These are phyloP conservation scores for Botrytis byssoidea DNA, from an alignment of 2,329 filamentous ascomycete genomes.

Conservation along the genomic window DNA sequence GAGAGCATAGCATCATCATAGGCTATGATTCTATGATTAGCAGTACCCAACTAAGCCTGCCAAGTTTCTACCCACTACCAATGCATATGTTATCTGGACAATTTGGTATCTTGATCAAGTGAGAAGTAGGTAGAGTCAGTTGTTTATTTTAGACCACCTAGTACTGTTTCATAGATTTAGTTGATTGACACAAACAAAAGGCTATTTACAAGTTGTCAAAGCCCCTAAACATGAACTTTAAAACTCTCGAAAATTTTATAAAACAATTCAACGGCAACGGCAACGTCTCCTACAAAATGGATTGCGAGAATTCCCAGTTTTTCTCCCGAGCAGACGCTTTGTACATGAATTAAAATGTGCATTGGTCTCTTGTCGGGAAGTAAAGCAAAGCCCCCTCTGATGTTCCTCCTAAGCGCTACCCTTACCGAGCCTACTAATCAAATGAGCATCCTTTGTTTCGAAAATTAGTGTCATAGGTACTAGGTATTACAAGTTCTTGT, in stretches of 20 bases:
- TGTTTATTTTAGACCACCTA: background rate
- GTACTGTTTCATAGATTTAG: background rate
- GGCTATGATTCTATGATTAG: background rate
- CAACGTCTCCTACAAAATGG: background rate
- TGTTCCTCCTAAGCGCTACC: conserved; percentile 1
- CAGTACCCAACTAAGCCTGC: background rate
- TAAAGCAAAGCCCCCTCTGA: background rate
- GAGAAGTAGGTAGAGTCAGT: background rate
- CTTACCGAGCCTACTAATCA: background rate
- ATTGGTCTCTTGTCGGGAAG: background rate
- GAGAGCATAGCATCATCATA: background rate
- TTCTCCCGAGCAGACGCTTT: background rate
- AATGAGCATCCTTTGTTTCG: conserved; percentile 20
- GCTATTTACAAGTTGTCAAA: background rate
- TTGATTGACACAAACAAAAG: background rate
- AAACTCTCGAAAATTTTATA: background rate
- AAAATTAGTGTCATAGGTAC: background rate
- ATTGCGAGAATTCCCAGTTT: background rate
- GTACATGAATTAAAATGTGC: background rate
- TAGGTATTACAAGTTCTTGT: background rate
- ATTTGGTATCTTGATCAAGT: background rate
- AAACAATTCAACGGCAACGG: background rate
- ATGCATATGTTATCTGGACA: background rate
- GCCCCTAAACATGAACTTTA: background rate
- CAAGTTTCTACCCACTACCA: background rate